Percentiles rank a stretch among this genome's conserved stretches.
Evolutionary conservation across 2,329 filamentous ascomycete genomes (phyloP).

Genomic region (Epichloe brachyelytri): DNA sequence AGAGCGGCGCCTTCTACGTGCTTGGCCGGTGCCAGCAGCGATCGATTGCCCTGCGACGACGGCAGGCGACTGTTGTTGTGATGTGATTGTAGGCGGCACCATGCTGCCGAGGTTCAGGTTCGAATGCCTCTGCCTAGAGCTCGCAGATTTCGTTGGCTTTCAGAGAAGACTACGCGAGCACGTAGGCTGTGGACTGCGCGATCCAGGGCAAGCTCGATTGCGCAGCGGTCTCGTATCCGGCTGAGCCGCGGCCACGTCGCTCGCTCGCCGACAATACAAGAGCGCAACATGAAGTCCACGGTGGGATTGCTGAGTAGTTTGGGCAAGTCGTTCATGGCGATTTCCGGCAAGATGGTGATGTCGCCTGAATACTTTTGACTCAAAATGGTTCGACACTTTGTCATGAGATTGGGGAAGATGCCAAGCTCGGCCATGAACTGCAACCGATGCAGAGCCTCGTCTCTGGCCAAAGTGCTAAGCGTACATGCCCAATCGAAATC

Average conservation of each 20-base stretch:
- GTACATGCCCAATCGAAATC: slow-evolving; percentile 49
- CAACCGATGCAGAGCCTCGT: slow-evolving; percentile 69
- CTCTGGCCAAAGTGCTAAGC: slow-evolving; percentile 60
- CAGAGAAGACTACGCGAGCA: slow-evolving; percentile 55
- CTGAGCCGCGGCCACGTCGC: slow-evolving; percentile 88
- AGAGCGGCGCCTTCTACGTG: slow-evolving; percentile 33
- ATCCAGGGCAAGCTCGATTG: slow-evolving; percentile 77
- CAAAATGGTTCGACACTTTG: slow-evolving; percentile 67
- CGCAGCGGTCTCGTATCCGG: slow-evolving; percentile 73
- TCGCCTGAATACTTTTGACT: slow-evolving; percentile 89
- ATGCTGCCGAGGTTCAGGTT: slow-evolving; percentile 13
- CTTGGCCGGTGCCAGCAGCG: slow-evolving; percentile 14
- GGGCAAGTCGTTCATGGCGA: slow-evolving; percentile 61
- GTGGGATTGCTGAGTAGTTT: slow-evolving; percentile 75
- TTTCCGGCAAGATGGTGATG: slow-evolving; percentile 82
- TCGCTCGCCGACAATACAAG: slow-evolving; percentile 64
- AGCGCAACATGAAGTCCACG: slow-evolving; percentile 70
- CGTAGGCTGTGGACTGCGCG: slow-evolving; percentile 57
- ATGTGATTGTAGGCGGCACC: background rate
- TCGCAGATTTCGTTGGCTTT: slow-evolving; percentile 48
- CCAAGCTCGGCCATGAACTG: slow-evolving; percentile 71
- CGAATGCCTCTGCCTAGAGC: slow-evolving; percentile 24
- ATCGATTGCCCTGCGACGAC: background rate
- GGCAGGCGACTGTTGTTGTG: background rate
- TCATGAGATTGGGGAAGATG: slow-evolving; percentile 64